phyloP scores from a whole-genome alignment of 2,329 filamentous ascomycete genomes.

The Immersiporthe knoxdaviesiana region DNA sequence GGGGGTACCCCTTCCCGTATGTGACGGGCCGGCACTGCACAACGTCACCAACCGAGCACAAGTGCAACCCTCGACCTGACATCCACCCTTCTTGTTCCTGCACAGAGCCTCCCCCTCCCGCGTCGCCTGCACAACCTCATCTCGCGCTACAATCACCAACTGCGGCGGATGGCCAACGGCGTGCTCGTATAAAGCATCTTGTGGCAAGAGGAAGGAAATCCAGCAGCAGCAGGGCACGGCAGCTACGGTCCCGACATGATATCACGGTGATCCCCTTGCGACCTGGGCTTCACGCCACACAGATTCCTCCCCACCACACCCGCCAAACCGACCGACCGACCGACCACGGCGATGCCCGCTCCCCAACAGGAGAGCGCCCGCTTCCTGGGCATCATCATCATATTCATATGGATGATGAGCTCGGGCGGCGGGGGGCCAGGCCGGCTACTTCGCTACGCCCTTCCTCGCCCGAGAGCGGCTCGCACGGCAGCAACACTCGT shows the following conservation, averaged over 20 bases:
- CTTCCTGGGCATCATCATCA: slow-evolving; percentile 48
- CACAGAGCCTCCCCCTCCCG: background rate
- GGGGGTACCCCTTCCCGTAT: background rate
- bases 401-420: slow-evolving; percentile 50
- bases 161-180: background rate
- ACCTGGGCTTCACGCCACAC: slow-evolving; percentile 22
- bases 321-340: background rate
- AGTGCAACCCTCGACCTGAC: background rate
- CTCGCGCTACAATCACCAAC: background rate
- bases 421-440: slow-evolving; percentile 45
- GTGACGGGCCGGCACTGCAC: background rate
- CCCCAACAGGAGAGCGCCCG: slow-evolving; percentile 49
- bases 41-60: background rate
- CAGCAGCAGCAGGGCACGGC: background rate
- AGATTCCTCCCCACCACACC: slow-evolving; percentile 37
- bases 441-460: slow-evolving; percentile 48
- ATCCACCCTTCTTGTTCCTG: background rate
- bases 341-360: slow-evolving; percentile 42
- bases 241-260: slow-evolving; percentile 21
- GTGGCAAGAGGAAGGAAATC: background rate
- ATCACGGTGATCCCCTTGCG: slow-evolving; percentile 17
- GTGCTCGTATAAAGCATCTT: background rate
- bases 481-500: slow-evolving; percentile 54
- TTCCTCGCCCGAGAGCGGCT: slow-evolving; percentile 51
- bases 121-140: background rate